phyloP scores from a whole-genome alignment of 2,329 filamentous ascomycete genomes.

The Calonectria pseudoreteaudii region DNA sequence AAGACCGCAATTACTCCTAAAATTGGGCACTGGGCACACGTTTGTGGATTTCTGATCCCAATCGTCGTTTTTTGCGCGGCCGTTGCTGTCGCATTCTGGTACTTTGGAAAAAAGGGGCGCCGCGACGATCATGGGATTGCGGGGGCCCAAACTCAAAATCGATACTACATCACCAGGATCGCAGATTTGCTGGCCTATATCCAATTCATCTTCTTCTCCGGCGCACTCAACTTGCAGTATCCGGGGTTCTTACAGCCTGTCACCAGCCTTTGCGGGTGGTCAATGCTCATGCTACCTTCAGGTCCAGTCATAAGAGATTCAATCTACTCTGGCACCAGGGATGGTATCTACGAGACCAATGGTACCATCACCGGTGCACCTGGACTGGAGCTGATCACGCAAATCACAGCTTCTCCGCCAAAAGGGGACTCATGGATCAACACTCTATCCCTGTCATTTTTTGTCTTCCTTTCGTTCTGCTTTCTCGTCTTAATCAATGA shows the following conservation, averaged over 20 bases:
- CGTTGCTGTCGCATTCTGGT: background rate
- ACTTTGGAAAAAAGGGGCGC: slow-evolving; percentile 4
- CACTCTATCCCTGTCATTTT: slow-evolving; percentile 73
- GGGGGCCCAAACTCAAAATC: background rate
- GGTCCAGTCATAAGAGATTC: slow-evolving; percentile 40
- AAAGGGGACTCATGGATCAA: slow-evolving; percentile 75
- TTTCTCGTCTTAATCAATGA: slow-evolving; percentile 62
- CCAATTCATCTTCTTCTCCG: slow-evolving; percentile 79
- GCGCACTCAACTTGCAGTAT: slow-evolving; percentile 77
- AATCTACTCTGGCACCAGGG: slow-evolving; percentile 48
- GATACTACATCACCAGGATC: slow-evolving; percentile 34
- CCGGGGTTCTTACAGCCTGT: slow-evolving; percentile 80
- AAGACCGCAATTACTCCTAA: background rate
- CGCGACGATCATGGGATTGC: background rate
- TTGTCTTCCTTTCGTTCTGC: slow-evolving; percentile 67
- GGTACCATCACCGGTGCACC: slow-evolving; percentile 66
- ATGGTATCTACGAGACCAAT: slow-evolving; percentile 74
- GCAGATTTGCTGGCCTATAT: slow-evolving; percentile 78
- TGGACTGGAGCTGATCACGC: slow-evolving; percentile 75
- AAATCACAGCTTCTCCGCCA: slow-evolving; percentile 73
- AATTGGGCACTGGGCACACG: background rate
- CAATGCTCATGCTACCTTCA: slow-evolving; percentile 69
- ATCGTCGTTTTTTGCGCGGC: background rate
- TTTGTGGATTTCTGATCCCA: background rate
- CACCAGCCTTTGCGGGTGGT: slow-evolving; percentile 76